phyloP scores from a whole-genome alignment of 148 eudicot species.

The Limonium bicolor region DNA sequence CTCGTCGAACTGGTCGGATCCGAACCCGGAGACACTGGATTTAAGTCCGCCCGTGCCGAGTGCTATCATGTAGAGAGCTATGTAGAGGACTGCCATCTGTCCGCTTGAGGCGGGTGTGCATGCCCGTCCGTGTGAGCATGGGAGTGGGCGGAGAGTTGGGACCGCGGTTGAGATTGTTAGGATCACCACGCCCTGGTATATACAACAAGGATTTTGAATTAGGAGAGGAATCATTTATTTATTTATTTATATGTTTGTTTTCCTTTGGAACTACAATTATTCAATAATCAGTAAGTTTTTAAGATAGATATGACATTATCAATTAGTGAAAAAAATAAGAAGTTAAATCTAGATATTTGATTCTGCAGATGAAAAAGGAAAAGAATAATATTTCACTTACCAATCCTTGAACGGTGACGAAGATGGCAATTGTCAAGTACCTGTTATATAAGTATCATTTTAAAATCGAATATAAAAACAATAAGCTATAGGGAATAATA shows the following conservation, averaged over 20 bases:
- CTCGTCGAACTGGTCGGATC: slow-evolving; percentile 84
- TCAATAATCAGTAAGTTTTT: neutral
- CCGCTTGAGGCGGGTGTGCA: slow-evolving; percentile 37
- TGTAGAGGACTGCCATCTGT: slow-evolving; percentile 42
- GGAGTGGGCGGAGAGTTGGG: slow-evolving; percentile 52
- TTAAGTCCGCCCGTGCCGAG: slow-evolving; percentile 87
- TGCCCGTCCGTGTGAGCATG: slow-evolving; percentile 21
- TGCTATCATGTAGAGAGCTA: slow-evolving; percentile 73
- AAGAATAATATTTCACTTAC: slow-evolving; percentile 13
- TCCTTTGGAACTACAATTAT: too few species aligned
- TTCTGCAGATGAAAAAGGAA: too few species aligned
- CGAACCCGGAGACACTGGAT: slow-evolving; percentile 87
- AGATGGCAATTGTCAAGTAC: slow-evolving; percentile 73
- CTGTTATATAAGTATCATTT: slow-evolving; percentile 14
- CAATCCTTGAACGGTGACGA: slow-evolving; percentile 68
- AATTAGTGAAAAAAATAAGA: neutral
- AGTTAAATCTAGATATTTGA: neutral
- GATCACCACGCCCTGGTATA: slow-evolving; percentile 69
- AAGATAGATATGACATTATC: too few species aligned
- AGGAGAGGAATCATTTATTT: neutral
- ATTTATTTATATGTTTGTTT: neutral
- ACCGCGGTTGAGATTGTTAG: slow-evolving; percentile 53
- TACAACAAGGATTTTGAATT: neutral
- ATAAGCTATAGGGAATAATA: neutral
- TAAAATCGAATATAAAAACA: neutral